Percentiles rank a stretch among this genome's conserved stretches.
Evolutionary conservation across 768 basidiomycete genomes (phyloP).

Genomic region (Tricholoma flavovirens): DNA sequence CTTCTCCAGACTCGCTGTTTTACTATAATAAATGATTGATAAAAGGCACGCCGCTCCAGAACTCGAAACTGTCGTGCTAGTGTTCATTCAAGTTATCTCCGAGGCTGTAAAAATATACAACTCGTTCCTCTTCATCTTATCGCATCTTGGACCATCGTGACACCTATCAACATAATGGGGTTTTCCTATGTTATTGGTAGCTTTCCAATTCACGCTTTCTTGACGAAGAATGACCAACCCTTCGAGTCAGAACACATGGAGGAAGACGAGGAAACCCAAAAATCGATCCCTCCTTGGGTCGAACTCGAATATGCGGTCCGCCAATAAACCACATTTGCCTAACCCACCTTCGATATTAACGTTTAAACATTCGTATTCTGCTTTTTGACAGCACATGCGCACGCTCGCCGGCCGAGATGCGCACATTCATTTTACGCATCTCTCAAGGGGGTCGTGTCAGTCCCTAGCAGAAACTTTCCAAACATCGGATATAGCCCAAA

Average conservation of each 20-base stretch:
- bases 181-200: conserved; percentile 56
- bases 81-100: too few relatives aligned
- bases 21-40: background rate
- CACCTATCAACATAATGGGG: conserved; percentile 29
- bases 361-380: too few relatives aligned
- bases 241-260: conserved; percentile 80
- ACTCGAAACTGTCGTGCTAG: too few relatives aligned
- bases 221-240: conserved; percentile 6
- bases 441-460: conserved; percentile 64
- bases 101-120: too few relatives aligned
- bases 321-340: conserved; percentile 7
- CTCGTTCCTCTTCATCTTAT: too few relatives aligned
- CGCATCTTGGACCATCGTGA: background rate
- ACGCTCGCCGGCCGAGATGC: conserved; percentile 60
- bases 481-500: background rate
- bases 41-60: background rate
- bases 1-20: background rate
- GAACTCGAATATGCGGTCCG: conserved; percentile 82
- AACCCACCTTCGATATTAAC: too few relatives aligned
- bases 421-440: conserved; percentile 77
- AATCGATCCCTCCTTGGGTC: conserved; percentile 83
- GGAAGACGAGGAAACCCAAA: conserved; percentile 74
- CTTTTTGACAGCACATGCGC: conserved; percentile 67
- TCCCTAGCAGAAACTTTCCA: conserved; percentile 40
- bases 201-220: background rate